Evolutionary conservation across 495 filamentous ascomycete species (phyloP).

Genomic region (Thermothielavioides terrestris): DNA sequence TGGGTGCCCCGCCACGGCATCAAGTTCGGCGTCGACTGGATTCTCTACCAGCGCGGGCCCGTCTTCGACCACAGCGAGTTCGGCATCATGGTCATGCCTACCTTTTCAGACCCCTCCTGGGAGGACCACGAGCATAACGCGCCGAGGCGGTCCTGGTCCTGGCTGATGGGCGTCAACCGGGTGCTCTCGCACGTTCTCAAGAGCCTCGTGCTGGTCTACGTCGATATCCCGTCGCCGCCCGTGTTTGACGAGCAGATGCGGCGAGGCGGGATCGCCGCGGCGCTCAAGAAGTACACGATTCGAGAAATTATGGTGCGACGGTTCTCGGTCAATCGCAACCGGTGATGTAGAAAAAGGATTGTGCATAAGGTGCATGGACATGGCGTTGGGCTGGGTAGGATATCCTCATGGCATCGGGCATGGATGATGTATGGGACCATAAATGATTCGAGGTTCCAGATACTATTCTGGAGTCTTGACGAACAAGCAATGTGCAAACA

Average conservation of each 20-base stretch:
- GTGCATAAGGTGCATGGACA: constrained; percentile 2
- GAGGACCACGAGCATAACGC: constrained; percentile 37
- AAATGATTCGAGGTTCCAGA: not conserved
- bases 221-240: constrained; percentile 74
- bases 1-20: constrained; percentile 93
- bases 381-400: not conserved
- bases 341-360: constrained; percentile 14
- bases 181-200: constrained; percentile 88
- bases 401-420: not conserved
- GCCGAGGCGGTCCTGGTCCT: constrained; percentile 65
- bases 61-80: constrained; percentile 94
- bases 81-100: constrained; percentile 71
- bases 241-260: constrained; percentile 30
- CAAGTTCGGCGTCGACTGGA: constrained; percentile 90
- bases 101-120: constrained; percentile 74
- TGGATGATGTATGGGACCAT: not conserved
- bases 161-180: constrained; percentile 84
- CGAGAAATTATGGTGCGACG: constrained; percentile 73
- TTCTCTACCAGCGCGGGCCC: constrained; percentile 91
- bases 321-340: constrained; percentile 74
- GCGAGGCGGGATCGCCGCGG: constrained; percentile 48
- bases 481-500: too few relatives aligned
- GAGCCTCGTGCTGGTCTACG: constrained; percentile 77
- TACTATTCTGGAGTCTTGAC: too few relatives aligned
- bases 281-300: constrained; percentile 66